phyloP scores from a whole-genome alignment of 176 grass and related monocot genomes.

The Tuctoria greenei region DNA sequence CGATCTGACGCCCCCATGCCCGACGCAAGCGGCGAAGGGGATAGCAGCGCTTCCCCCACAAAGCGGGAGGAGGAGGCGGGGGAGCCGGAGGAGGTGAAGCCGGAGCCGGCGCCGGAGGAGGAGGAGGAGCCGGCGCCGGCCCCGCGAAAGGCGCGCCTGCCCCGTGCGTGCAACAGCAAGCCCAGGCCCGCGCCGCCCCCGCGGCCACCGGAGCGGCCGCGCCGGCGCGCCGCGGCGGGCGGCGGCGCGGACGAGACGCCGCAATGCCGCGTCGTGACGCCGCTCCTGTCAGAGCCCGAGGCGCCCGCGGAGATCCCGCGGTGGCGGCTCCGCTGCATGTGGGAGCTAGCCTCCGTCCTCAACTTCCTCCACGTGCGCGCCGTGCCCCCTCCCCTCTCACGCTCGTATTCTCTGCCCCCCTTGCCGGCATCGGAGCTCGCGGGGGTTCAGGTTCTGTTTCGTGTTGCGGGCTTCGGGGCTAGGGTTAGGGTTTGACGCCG shows the following conservation, averaged over 20 bases:
- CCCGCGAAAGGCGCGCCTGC: slow-evolving; percentile 59
- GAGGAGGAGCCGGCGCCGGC: slow-evolving; percentile 28
- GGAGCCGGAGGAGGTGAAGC: background rate
- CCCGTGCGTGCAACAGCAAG: slow-evolving; percentile 81
- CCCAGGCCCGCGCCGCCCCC: slow-evolving; percentile 35
- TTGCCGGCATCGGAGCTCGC: background rate
- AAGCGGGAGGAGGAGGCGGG: slow-evolving; percentile 22
- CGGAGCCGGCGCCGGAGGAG: background rate
- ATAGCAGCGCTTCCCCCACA: background rate
- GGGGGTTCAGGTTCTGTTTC: background rate
- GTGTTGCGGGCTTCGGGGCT: background rate
- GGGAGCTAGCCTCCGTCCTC: slow-evolving; percentile 96
- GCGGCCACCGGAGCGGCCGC: slow-evolving; percentile 43
- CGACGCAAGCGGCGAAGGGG: slow-evolving; percentile 6
- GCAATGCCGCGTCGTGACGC: slow-evolving; percentile 73
- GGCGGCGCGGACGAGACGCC: slow-evolving; percentile 54
- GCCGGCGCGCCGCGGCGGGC: slow-evolving; percentile 52
- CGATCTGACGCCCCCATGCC: slow-evolving; percentile 37
- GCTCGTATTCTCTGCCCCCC: background rate
- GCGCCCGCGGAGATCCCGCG: slow-evolving; percentile 63
- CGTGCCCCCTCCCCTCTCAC: background rate
- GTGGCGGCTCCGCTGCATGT: slow-evolving; percentile 91
- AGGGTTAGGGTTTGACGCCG: slow-evolving; percentile 44
- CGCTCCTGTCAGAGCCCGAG: slow-evolving; percentile 67
- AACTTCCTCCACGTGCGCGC: slow-evolving; percentile 92